Evolutionary conservation across 2,329 filamentous ascomycete genomes (phyloP).

Genomic region (Pseudogymnoascus verrucosus): DNA sequence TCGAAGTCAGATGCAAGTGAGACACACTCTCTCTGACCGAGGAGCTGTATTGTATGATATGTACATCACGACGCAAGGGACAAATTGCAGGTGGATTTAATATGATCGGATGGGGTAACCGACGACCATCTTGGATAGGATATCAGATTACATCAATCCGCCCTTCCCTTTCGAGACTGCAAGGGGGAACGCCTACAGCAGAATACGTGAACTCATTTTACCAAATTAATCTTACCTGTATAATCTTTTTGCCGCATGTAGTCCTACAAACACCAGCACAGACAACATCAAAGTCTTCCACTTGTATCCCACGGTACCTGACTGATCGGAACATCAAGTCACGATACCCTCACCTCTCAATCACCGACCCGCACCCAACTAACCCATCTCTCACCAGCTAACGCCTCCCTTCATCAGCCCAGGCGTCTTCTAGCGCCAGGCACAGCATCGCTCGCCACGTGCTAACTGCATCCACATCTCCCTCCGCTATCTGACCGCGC

Average conservation of each 20-base stretch:
- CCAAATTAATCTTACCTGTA: slow-evolving; percentile 3
- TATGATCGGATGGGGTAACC: slow-evolving; percentile 6
- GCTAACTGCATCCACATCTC: neutral
- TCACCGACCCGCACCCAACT: neutral
- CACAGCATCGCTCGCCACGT: slow-evolving; percentile 3
- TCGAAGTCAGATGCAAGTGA: neutral
- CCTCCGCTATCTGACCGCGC: slow-evolving; percentile 2
- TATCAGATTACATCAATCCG: neutral
- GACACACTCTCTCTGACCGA: neutral
- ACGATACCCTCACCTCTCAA: neutral
- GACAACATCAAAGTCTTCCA: neutral
- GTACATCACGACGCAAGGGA: slow-evolving; percentile 1
- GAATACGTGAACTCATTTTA: slow-evolving; percentile 2
- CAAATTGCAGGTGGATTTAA: slow-evolving; percentile 1
- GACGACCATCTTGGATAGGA: neutral
- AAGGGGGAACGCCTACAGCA: slow-evolving; percentile 4
- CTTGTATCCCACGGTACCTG: neutral
- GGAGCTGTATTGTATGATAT: neutral
- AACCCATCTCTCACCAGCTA: neutral
- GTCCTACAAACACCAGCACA: neutral
- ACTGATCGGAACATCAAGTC: neutral
- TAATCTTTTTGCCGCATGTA: neutral
- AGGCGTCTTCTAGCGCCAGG: slow-evolving; percentile 2
- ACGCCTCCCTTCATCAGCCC: neutral
- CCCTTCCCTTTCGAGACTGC: neutral